Conservation (phyloP, 202 grass and related monocot genomes). For the Elaeis oleifera region DNA sequence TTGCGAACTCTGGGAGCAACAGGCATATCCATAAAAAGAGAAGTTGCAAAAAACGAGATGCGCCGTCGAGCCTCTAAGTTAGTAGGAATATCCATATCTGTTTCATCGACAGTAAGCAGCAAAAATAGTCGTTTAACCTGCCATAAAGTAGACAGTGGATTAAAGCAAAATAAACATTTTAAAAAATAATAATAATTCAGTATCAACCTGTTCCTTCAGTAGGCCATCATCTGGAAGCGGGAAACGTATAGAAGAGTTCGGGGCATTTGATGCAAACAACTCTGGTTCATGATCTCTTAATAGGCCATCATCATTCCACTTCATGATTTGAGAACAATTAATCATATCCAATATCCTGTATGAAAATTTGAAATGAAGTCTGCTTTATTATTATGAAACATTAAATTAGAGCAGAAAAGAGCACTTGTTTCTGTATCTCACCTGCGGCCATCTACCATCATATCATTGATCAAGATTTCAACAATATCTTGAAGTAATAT, state of each 20-base stretch:
- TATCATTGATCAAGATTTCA: constrained; percentile 83
- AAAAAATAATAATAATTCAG: background rate
- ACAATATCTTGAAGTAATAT: constrained; percentile 93
- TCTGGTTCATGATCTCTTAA: constrained; percentile 54
- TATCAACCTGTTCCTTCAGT: constrained; percentile 66
- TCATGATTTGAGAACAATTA: constrained; percentile 39
- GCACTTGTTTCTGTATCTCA: constrained; percentile 32
- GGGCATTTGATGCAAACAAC: constrained; percentile 63
- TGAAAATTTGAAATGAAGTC: constrained; percentile 8
- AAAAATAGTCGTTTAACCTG: constrained; percentile 83
- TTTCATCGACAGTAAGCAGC: constrained; percentile 79
- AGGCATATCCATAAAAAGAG: constrained; percentile 96
- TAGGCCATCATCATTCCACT: constrained; percentile 36
- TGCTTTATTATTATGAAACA: constrained; percentile 21
- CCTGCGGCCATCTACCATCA: constrained; percentile 70
- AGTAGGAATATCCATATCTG: constrained; percentile 58
- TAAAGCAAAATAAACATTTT: background rate
- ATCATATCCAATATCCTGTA: constrained; percentile 64
- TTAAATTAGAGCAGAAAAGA: background rate
- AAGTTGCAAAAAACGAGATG: constrained; percentile 88
- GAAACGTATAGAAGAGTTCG: constrained; percentile 40
- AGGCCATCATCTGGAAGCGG: constrained; percentile 45
- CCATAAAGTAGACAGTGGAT: constrained; percentile 6
- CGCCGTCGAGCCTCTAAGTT: constrained; percentile 76
- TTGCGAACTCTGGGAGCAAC: constrained; percentile 70